Percentiles rank a stretch among this genome's conserved stretches.
These are phyloP conservation scores for Metschnikowia lachancei DNA, from an alignment of 805 yeast species.

Conservation along the genomic window DNA sequence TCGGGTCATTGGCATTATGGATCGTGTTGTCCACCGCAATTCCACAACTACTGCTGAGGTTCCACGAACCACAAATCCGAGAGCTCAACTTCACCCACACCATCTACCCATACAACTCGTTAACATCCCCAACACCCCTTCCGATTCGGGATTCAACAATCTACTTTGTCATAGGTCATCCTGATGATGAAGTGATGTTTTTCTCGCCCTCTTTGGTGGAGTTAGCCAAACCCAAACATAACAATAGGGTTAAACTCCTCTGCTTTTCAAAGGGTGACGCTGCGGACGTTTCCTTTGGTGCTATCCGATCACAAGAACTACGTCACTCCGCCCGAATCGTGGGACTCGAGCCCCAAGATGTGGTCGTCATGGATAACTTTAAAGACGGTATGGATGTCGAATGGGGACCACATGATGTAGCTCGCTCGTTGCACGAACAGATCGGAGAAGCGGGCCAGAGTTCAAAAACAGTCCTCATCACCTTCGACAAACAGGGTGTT, in stretches of 20 bases:
- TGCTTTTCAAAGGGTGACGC: slow-evolving; percentile 76
- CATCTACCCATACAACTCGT: slow-evolving; percentile 36
- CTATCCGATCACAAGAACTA: slow-evolving; percentile 59
- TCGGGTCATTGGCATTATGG: slow-evolving; percentile 36
- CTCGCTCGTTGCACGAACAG: slow-evolving; percentile 31
- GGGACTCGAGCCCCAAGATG: slow-evolving; percentile 44
- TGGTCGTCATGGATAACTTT: slow-evolving; percentile 44
- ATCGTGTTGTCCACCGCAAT: slow-evolving; percentile 37
- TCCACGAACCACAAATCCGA: slow-evolving; percentile 29
- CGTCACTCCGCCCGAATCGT: slow-evolving; percentile 50
- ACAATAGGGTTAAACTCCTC: slow-evolving; percentile 54
- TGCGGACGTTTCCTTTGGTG: slow-evolving; percentile 66
- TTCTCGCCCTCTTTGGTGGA: slow-evolving; percentile 76
- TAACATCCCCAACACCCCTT: slow-evolving; percentile 33
- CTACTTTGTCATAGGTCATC: slow-evolving; percentile 79
- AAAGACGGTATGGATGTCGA: slow-evolving; percentile 63
- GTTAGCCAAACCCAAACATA: slow-evolving; percentile 42
- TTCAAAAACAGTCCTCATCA: slow-evolving; percentile 46
- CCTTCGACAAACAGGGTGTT: slow-evolving; percentile 82
- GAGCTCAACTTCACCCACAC: slow-evolving; percentile 23
- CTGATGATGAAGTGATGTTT: slow-evolving; percentile 98
- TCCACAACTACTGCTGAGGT: slow-evolving; percentile 37
- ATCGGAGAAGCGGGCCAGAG: slow-evolving; percentile 22
- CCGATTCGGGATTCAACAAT: slow-evolving; percentile 37
- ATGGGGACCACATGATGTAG: slow-evolving; percentile 58